Evolutionary conservation across 345 rosid species (phyloP).

Genomic region (Adansonia digitata): DNA sequence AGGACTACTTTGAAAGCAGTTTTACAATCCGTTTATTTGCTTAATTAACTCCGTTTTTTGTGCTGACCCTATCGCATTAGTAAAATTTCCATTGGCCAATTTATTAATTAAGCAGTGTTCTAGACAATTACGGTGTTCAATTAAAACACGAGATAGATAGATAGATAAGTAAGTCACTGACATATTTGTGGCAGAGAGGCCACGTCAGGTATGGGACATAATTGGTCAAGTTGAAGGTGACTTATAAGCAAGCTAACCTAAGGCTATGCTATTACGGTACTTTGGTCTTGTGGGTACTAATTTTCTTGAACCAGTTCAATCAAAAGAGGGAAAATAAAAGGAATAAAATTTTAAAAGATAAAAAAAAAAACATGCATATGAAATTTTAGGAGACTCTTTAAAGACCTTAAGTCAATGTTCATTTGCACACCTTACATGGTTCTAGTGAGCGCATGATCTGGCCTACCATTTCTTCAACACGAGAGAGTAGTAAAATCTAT

Average conservation of each 20-base stretch:
- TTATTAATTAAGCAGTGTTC: background rate
- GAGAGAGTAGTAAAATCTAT: background rate
- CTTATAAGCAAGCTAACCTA: slow-evolving; percentile 15
- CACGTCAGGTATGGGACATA: background rate
- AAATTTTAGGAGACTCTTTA: background rate
- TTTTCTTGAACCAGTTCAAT: background rate
- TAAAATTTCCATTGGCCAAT: slow-evolving; percentile 17
- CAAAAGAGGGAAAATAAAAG: background rate
- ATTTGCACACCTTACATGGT: background rate
- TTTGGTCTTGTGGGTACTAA: background rate
- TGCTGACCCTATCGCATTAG: background rate
- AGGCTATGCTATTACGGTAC: background rate
- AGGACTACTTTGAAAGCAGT: no score
- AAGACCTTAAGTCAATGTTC: no score
- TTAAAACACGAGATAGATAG: no score
- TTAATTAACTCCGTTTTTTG: background rate
- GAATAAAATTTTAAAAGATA: background rate
- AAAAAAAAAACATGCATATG: background rate
- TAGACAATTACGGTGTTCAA: background rate
- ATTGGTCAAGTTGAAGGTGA: slow-evolving; percentile 20
- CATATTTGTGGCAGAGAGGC: background rate
- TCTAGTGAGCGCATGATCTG: background rate
- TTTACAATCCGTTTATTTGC: background rate
- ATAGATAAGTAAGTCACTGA: background rate
- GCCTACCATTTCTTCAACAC: background rate